These are phyloP conservation scores for Blepharisma undulans DNA, from an alignment of 169 alveolate genomes.

Conservation along the genomic window DNA sequence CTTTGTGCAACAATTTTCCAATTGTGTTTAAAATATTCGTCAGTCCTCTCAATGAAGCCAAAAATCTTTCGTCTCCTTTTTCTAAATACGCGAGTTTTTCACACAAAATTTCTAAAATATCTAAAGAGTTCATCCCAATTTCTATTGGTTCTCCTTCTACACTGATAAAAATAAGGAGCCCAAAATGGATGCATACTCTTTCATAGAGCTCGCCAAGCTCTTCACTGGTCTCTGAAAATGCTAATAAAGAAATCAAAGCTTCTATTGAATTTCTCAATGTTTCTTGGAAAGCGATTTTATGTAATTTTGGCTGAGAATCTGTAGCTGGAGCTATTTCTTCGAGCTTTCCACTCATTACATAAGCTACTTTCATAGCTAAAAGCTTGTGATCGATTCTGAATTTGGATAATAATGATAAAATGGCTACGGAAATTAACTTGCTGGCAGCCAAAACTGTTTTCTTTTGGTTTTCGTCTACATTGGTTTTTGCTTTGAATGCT, in stretches of 20 bases:
- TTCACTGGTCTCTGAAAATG: constrained; percentile 14
- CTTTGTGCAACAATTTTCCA: not conserved
- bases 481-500: not conserved
- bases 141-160: not conserved
- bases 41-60: constrained; percentile 28
- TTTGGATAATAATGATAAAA: not conserved
- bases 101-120: constrained; percentile 9
- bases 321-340: not conserved
- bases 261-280: constrained; percentile 14
- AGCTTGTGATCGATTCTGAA: not conserved
- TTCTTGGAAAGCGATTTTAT: not conserved
- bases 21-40: constrained; percentile 2
- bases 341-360: not conserved
- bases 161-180: not conserved
- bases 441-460: constrained; percentile 31
- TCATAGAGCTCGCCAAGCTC: constrained; percentile 38
- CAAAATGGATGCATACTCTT: constrained; percentile 22
- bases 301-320: not conserved
- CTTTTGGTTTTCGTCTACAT: constrained; percentile 24
- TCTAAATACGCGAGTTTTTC: constrained; percentile 26
- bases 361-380: not conserved
- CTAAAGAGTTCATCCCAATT: constrained; percentile 10
- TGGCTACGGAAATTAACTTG: not conserved
- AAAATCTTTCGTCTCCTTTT: constrained; percentile 18
- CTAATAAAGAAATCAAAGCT: constrained; percentile 16